Conservation (phyloP, 495 filamentous ascomycete species). For the Aspergillus bertholletiae region DNA sequence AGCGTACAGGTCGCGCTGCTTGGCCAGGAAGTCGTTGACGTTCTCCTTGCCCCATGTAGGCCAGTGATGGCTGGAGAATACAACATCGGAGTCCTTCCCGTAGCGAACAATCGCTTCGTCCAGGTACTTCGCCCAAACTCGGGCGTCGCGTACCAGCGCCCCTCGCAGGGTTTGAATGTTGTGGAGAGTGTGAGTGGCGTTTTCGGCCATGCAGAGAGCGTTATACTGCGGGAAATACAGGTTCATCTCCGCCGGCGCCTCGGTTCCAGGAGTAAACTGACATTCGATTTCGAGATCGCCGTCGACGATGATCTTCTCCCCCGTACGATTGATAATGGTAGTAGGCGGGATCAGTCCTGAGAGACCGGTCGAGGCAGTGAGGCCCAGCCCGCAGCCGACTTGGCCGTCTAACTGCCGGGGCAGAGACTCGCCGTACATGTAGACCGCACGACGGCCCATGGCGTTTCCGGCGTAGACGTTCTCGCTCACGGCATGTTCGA, state of each 20-base stretch:
- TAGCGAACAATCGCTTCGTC: conserved; percentile 20
- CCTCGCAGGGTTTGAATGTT: conserved; percentile 23
- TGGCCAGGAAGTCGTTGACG: conserved; percentile 13
- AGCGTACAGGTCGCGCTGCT: conserved; percentile 31
- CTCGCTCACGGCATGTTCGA: conserved; percentile 18
- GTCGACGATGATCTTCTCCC: conserved; percentile 7
- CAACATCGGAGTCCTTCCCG: conserved; percentile 12
- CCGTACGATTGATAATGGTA: conserved; percentile 9
- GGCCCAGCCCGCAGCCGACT: conserved; percentile 19
- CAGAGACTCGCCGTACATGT: conserved; percentile 20
- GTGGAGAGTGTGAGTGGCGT: conserved; percentile 19
- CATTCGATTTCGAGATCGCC: conserved; percentile 21
- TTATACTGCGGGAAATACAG: conserved; percentile 18
- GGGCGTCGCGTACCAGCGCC: conserved; percentile 19
- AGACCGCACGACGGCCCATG: conserved; percentile 19
- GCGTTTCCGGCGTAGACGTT: conserved; percentile 18
- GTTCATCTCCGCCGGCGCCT: conserved; percentile 22
- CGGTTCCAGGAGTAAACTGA: conserved; percentile 19
- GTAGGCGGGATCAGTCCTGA: conserved; percentile 17
- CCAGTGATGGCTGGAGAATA: conserved; percentile 25
- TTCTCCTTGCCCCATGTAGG: conserved; percentile 22
- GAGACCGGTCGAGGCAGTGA: conserved; percentile 11
- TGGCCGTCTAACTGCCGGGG: conserved; percentile 8
- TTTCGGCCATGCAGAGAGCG: conserved; percentile 20
- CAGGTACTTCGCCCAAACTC: conserved; percentile 19